Evolutionary conservation across 495 filamentous ascomycete species (phyloP), one percentile per base, ranked within the genome.

Genomic region (Bacidia gigantensis): DNA sequence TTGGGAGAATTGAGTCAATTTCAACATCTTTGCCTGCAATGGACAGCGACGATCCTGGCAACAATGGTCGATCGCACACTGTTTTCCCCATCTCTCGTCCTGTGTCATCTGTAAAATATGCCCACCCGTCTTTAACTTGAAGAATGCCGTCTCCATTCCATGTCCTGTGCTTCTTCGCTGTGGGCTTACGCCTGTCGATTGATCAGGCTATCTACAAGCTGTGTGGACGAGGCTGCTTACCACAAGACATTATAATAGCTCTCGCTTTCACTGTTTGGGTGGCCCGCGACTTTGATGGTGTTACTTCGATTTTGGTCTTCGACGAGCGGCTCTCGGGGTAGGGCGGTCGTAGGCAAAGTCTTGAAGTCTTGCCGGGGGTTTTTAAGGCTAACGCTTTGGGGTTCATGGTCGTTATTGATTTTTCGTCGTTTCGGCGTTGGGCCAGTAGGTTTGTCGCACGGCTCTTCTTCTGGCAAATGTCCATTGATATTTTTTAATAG

Each of bases 131-230:
- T 0, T 64, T 60, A 1, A 81, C 69, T 2, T 72, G 66, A 11
- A 90, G 69, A 5, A 87, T 71, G 2, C 84, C 85, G 63, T 90
- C 85, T n/a, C 86, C 84, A 64, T 89, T 85, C 82, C 86, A 90
- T 14, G 82, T 88, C 62, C 89, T 90, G 67, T 89, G 78, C 66
- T 89, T 90, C 63, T 87, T 90, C 12, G 67, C 72, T 0, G 81
- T 87, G 46, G 77, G 80, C 62, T 85, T 88, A 18, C 85, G 79
- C 83, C 81, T 84, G 56, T 45, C 23, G 1, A 39, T 45, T 23
- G 12, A 58, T 47, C 32, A 46, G 29, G 14, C 21, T 18, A 0
- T 18, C 39, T 11, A 11, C 17, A 17, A 35, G 39, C 10, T 45
- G 22, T 10, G 3, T 21, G 5, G 14, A 12, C 10, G 12, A 52